A percentile compares a stretch with the other conserved stretches of the same genome.
Conservation (phyloP, 2,329 filamentous ascomycete genomes). For the Alternaria rosae region DNA sequence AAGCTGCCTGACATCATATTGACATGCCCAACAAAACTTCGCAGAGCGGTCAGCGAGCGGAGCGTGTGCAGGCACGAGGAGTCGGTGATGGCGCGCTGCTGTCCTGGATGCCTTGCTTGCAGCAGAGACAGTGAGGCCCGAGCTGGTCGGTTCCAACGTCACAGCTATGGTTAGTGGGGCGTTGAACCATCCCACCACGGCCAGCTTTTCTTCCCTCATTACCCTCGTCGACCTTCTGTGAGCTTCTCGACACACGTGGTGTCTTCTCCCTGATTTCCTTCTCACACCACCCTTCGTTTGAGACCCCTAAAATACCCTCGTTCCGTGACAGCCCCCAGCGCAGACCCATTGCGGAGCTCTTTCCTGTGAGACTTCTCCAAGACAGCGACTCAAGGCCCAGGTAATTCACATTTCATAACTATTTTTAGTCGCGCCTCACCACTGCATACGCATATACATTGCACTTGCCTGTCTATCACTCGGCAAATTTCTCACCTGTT, state of each 20-base stretch:
- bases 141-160: slow-evolving; percentile 18
- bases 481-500: neutral
- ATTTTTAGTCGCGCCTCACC: neutral
- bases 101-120: slow-evolving; percentile 6
- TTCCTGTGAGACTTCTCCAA: slow-evolving; percentile 15
- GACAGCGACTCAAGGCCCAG: slow-evolving; percentile 1
- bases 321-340: slow-evolving; percentile 10
- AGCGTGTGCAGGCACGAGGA: slow-evolving; percentile 26
- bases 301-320: neutral
- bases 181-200: slow-evolving; percentile 19
- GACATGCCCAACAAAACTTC: slow-evolving; percentile 16
- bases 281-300: slow-evolving; percentile 1
- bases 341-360: slow-evolving; percentile 10
- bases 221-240: slow-evolving; percentile 10
- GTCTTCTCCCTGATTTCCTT: neutral
- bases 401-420: slow-evolving; percentile 11
- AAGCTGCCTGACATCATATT: slow-evolving; percentile 30
- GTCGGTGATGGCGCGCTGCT: slow-evolving; percentile 21
- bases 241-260: slow-evolving; percentile 5
- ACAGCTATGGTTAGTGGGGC: slow-evolving; percentile 19
- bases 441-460: neutral
- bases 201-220: slow-evolving; percentile 24
- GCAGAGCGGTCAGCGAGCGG: slow-evolving; percentile 10
- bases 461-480: slow-evolving; percentile 12
- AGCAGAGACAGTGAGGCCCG: slow-evolving; percentile 9